Percentiles rank a stretch among this genome's conserved stretches.
phyloP scores from a whole-genome alignment of 306 rosid genomes.

The Prunus davidiana region DNA sequence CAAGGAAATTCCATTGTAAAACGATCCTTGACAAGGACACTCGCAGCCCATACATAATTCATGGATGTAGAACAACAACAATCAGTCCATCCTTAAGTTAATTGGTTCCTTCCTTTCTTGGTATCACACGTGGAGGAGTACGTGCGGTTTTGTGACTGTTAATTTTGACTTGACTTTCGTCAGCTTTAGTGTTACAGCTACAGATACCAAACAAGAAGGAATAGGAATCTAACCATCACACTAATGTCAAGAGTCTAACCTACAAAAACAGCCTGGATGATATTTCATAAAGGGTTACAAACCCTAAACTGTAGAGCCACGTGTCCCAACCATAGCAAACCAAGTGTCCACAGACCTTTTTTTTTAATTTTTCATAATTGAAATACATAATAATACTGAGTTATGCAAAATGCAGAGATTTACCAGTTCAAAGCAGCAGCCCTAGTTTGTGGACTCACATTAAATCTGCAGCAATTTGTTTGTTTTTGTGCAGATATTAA shows the following conservation, averaged over 20 bases:
- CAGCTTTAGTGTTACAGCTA: background rate
- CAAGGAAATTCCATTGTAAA: background rate
- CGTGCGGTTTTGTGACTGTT: background rate
- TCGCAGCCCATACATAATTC: background rate
- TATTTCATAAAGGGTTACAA: background rate
- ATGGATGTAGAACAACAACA: background rate
- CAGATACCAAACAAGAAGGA: background rate
- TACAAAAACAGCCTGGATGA: background rate
- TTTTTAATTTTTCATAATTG: background rate
- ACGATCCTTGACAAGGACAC: background rate
- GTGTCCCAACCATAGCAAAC: background rate
- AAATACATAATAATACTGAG: background rate
- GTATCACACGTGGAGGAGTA: background rate
- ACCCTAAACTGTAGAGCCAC: background rate
- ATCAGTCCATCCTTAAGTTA: background rate
- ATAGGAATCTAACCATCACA: background rate
- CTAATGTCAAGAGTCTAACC: background rate
- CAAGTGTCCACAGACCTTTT: background rate
- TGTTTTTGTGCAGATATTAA: background rate
- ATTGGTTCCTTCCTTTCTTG: no score
- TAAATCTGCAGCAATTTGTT: background rate
- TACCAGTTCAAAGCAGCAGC: no score
- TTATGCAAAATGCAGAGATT: background rate
- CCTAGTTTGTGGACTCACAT: background rate
- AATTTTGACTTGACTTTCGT: background rate